Base-by-base conservation (phyloP, 2,329 filamentous ascomycete species). In the Venturia nashicola region DNA sequence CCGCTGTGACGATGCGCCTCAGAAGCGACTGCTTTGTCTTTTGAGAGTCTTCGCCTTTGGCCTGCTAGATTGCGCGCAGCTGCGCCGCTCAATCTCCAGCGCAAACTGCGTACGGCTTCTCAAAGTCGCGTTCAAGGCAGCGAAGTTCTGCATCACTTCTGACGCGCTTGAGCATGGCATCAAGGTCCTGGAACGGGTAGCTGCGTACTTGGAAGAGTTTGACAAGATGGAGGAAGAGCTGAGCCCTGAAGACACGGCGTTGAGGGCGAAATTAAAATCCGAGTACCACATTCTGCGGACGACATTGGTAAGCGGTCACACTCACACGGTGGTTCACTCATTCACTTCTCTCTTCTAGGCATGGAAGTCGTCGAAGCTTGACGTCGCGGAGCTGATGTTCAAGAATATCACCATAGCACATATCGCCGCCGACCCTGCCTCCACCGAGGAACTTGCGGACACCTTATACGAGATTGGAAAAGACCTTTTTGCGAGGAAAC, bases 341-440 rank as follows among this genome's bases (percentile, higher is more conserved):
- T 27, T 62, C 14, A 54, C 48, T n/a, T 9, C 42, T 55, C 20
- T 51, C 34, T 46, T 55, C 34, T 68, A 93, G 90, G 83, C 86
- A 39, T 96, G 87, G 86, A 85, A 86, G 68, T 86, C 91, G 70
- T 80, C 83, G 48, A 83, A 87, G 48, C 78, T 88, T 16, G 88
- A 93, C 65, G 82, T 91, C 59, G 89, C 90, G 36, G 90, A 96
- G 63, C 85, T 90, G 72, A 85, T 94, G 79, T 92, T 87, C 72
- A 74, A 74, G 43, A 89, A 89, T 68, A 68, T 75, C 66, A n/a
- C 72, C 75, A 11, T 72, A 68, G 44, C 70, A 69, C 27, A 69
- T 62, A 51, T 44, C 14, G 14, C 63, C 71, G 0, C 71, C 83
- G 80, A 86, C 54, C 73, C 80, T 0, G 66, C 73, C 2, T 79